Evolutionary conservation across 768 basidiomycete species (phyloP).

Genomic region (Infundibulicybe gibba): DNA sequence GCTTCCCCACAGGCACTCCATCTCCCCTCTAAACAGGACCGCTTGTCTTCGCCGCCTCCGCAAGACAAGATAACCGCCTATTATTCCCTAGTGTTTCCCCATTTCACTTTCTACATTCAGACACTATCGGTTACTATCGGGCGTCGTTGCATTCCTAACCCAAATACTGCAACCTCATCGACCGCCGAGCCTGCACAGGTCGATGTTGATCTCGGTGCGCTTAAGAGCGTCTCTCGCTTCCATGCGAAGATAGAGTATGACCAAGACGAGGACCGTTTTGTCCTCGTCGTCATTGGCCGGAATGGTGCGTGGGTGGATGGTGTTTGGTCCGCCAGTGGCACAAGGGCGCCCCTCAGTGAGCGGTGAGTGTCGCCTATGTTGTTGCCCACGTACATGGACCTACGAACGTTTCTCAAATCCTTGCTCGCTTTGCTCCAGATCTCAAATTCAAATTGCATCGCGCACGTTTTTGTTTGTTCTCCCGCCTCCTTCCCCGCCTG

Average conservation of each 20-base stretch:
- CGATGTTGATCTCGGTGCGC: constrained; percentile 89
- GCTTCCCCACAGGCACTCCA: constrained; percentile 26
- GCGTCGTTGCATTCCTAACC: constrained; percentile 68
- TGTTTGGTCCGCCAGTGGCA: constrained; percentile 89
- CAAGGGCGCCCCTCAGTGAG: constrained; percentile 80
- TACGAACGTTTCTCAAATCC: constrained; percentile 3
- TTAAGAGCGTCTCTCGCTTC: constrained; percentile 96
- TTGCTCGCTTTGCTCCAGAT: constrained; percentile 42
- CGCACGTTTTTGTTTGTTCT: constrained; percentile 96
- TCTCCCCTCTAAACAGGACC: constrained; percentile 14
- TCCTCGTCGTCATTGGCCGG: constrained; percentile 88
- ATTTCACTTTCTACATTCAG: constrained; percentile 96
- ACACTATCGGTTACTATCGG: constrained; percentile 94
- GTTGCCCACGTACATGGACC: too few relatives aligned
- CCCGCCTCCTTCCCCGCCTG: constrained; percentile 79
- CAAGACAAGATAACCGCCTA: constrained; percentile 89
- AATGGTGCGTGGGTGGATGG: constrained; percentile 99
- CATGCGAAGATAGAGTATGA: constrained; percentile 96
- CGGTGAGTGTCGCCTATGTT: constrained; percentile 41
- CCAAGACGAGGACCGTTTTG: constrained; percentile 83
- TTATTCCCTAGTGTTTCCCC: constrained; percentile 90
- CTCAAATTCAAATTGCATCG: constrained; percentile 95
- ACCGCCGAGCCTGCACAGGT: constrained; percentile 56
- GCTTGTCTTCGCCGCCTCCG: constrained; percentile 28
- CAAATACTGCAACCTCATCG: constrained; percentile 48